phyloP scores from a whole-genome alignment of 2,329 filamentous ascomycete genomes.

The Trichoderma cornu-damae region DNA sequence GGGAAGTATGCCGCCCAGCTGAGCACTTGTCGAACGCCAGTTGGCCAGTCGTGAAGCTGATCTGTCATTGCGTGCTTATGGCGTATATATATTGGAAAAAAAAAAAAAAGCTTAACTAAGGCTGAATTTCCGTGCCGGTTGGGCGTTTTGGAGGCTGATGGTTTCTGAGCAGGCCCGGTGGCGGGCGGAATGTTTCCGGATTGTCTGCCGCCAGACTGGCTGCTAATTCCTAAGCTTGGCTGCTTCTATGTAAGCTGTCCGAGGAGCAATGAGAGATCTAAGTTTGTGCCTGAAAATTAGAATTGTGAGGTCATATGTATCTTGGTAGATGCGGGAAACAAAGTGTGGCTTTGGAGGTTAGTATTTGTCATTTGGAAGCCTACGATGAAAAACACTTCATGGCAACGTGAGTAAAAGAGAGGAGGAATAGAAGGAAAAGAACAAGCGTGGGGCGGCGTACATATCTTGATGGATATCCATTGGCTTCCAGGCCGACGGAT shows the following conservation, averaged over 20 bases:
- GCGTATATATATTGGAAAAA: background rate
- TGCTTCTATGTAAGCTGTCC: background rate
- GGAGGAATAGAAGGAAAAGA: no score
- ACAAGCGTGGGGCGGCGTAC: no score
- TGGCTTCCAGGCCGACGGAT: no score
- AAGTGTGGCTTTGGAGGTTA: no score
- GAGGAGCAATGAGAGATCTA: no score
- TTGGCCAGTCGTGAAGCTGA: background rate
- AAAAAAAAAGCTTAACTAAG: background rate
- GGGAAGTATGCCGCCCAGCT: slow-evolving; percentile 4
- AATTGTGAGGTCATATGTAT: no score
- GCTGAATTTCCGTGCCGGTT: background rate
- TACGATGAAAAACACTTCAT: no score
- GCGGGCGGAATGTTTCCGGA: background rate
- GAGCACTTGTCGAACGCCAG: background rate
- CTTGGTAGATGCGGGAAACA: no score
- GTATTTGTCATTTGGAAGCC: no score
- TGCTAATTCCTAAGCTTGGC: background rate
- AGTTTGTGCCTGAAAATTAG: no score
- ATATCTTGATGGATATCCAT: no score
- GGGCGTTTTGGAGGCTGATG: background rate
- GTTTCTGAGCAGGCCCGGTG: slow-evolving; percentile 2
- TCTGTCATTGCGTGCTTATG: slow-evolving; percentile 6
- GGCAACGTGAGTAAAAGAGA: no score
- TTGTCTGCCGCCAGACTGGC: background rate